A percentile compares a stretch with the other conserved stretches of the same genome.
phyloP scores from a whole-genome alignment of 2,329 filamentous ascomycete genomes.

The Alternaria sp. region DNA sequence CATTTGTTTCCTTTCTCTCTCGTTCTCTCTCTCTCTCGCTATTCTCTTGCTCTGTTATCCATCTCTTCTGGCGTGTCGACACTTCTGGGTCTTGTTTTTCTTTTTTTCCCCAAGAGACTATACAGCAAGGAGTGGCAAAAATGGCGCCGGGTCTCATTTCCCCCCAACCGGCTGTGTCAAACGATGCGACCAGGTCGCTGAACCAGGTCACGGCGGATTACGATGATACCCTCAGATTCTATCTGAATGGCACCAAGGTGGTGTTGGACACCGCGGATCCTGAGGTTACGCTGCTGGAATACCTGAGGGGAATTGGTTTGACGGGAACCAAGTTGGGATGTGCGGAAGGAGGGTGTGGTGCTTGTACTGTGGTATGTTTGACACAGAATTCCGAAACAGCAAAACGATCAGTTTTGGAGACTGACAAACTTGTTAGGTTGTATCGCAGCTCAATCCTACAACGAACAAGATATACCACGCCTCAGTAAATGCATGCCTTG shows the following conservation, averaged over 20 bases:
- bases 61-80: background rate
- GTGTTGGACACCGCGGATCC: conserved; percentile 87
- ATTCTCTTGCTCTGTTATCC: background rate
- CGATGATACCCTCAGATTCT: conserved; percentile 90
- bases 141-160: conserved; percentile 67
- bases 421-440: conserved; percentile 59
- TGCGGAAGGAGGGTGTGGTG: conserved; percentile 94
- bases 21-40: background rate
- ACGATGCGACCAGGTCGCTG: conserved; percentile 58
- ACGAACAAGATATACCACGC: conserved; percentile 95
- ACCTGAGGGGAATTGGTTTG: conserved; percentile 88
- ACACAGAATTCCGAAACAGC: background rate
- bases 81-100: conserved; percentile 2
- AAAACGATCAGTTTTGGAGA: background rate
- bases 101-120: background rate
- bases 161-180: conserved; percentile 54
- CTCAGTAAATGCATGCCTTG: conserved; percentile 93
- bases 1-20: background rate
- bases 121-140: conserved; percentile 10
- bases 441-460: conserved; percentile 92
- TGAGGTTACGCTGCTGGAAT: conserved; percentile 90
- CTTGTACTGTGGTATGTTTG: conserved; percentile 80
- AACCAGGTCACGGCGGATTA: conserved; percentile 75
- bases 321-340: conserved; percentile 97
- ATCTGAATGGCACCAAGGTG: conserved; percentile 91